A percentile compares a stretch with the other conserved stretches of the same genome.
Conservation (phyloP, 73 alveolate species). For the Stentor coeruleus region DNA sequence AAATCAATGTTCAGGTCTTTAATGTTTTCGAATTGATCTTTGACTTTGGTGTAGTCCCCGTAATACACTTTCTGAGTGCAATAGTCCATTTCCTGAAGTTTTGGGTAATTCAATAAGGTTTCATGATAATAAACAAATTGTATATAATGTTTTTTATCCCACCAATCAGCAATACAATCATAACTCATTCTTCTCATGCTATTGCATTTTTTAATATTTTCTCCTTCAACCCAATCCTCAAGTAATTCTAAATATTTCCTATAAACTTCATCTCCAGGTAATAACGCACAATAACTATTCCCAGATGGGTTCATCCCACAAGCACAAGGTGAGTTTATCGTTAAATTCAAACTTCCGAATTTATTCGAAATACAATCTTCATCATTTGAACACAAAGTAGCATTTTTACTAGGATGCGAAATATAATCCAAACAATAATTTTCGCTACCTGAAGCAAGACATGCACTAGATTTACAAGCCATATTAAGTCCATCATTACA, state of each 20-base stretch:
- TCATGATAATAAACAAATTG: not conserved
- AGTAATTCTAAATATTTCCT: not conserved
- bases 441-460: not conserved
- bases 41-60: too few species aligned
- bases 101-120: not conserved
- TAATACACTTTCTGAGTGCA: not conserved
- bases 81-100: not conserved
- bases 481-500: not conserved
- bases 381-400: not conserved
- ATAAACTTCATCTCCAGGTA: not conserved
- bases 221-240: not conserved
- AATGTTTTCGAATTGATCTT: too few species aligned
- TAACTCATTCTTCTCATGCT: not conserved
- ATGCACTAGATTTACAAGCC: not conserved
- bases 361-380: not conserved
- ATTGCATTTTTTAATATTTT: not conserved
- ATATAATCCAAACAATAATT: not conserved
- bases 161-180: not conserved
- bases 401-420: not conserved
- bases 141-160: not conserved
- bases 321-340: too few species aligned
- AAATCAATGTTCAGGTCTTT: too few species aligned
- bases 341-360: too few species aligned
- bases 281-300: not conserved
- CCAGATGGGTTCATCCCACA: not conserved